Base-by-base conservation (phyloP, 192 early-diverging fungal genomes). In the Coemansia sp. region DNA sequence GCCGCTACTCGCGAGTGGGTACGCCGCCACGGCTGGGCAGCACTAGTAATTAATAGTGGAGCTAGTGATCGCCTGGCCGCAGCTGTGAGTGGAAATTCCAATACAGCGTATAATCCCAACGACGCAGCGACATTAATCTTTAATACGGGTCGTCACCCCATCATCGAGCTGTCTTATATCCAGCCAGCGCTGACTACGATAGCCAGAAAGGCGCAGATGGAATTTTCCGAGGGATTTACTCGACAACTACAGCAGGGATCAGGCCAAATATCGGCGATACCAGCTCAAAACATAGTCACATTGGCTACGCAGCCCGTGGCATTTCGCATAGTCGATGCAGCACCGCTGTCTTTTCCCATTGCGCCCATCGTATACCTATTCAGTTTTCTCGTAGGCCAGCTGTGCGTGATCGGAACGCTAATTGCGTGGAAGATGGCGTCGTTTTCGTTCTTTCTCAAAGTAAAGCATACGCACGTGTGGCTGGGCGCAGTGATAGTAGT, bases 401-500 rank as follows among this genome's bases (percentile, higher is more conserved):
- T 80, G 12, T 63, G 67, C 33, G 68, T 52, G 11, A n/a, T 80
- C 2, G 62, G 29, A 1, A 38, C 66, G 29, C 59, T 80, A 55
- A 69, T 80, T 6, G 18, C 34, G 42, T 75, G 70, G 73, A 80
- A 80, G 27, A 52, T 72, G 64, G 44, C 73, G 11, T 61, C 67
- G 16, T 72, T 70, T 33, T n/a, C 42, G 24, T 70, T 80, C 9
- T 80, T 75, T 41, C 67, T 65, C 33, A 69, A 59, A 43, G 63
- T 54, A 12, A 16, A 31, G 24, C 69, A 74, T 33, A 57, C 55
- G 2, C 54, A 80, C n/a, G 15, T 79, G 33, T 73, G 72, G 68
- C 34, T 70, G 13, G 67, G 59, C n/a, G 36, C 38, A 0, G 22
- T 68, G 6, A 27, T 13, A 2, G 16, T 75, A 5, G 8, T 73